A percentile compares a stretch with the other conserved stretches of the same genome.
These are phyloP conservation scores for Globisporangium radiosum DNA, from an alignment of 352 stramenopile species.

Conservation along the genomic window DNA sequence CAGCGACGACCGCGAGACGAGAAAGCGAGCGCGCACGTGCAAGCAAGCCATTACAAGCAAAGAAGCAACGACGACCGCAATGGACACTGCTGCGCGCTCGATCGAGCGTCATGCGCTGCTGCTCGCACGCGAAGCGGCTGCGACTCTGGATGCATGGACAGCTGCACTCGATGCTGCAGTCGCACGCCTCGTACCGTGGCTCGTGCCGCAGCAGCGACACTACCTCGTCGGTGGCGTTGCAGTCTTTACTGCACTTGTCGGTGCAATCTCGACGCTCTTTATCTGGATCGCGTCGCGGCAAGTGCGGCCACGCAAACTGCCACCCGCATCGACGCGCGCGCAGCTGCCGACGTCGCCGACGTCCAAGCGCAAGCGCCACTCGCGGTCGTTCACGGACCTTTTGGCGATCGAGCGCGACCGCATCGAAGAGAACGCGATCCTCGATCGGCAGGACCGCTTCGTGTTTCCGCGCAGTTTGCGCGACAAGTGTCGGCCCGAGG, in stretches of 20 bases:
- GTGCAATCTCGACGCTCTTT: slow-evolving; percentile 48
- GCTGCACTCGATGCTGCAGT: slow-evolving; percentile 8
- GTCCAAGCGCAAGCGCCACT: slow-evolving; percentile 71
- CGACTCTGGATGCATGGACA: slow-evolving; percentile 6
- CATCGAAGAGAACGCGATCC: slow-evolving; percentile 49
- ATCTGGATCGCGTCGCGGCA: slow-evolving; percentile 79
- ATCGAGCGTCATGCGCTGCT: slow-evolving; percentile 5
- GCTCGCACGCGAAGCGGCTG: slow-evolving; percentile 3
- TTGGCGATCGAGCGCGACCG: slow-evolving; percentile 51
- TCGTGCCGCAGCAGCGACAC: slow-evolving; percentile 26
- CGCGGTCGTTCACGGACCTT: slow-evolving; percentile 68
- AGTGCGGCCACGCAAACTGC: slow-evolving; percentile 49
- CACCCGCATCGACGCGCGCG: slow-evolving; percentile 17
- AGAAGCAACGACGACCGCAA: background rate
- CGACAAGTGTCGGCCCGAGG: slow-evolving; percentile 55
- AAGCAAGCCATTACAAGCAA: background rate
- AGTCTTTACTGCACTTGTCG: slow-evolving; percentile 34
- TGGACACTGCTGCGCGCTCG: slow-evolving; percentile 4
- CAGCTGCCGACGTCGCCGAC: slow-evolving; percentile 52
- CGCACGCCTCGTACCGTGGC: slow-evolving; percentile 5
- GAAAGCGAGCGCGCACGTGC: background rate
- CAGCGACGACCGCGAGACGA: too few species aligned
- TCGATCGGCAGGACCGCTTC: slow-evolving; percentile 63
- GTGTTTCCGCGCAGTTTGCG: slow-evolving; percentile 51
- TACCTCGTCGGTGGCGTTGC: slow-evolving; percentile 43